Evolutionary conservation across 805 yeast species (phyloP), one percentile per base, ranked within the genome.

Genomic region (Yarrowia sp.): DNA sequence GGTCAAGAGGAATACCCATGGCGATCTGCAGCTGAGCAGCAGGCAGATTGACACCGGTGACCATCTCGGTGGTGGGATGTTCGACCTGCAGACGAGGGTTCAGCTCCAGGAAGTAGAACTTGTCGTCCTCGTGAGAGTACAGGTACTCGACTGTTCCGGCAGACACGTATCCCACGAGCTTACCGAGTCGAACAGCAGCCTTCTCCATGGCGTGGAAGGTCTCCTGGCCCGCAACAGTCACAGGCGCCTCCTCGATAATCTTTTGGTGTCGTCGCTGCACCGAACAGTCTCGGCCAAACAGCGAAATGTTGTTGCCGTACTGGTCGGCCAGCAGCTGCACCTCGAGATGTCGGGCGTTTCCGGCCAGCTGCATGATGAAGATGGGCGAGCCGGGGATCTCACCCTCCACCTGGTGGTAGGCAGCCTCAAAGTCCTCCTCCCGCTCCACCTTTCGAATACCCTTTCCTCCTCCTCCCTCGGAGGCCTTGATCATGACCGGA

Each of bases 381-480:
- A 95, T 92, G 60, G 99, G 99, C 66, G 98, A 95, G 68, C 99
- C 99, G 32, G 99, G 99, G 64, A 95, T 93, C 81, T 95, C 99
- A 72, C 89, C 89, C 63, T 96, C 90, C 51, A 98, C 99, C 81
- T 95, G 99, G 70, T 87, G 86, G 76, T 93, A 95, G 68, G 89
- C 78, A 32, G 90, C 68, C 45, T 81, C 73, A 70, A 95, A 95
- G 72, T 92, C 89, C 68, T 85, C 86, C 76, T 89, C 97, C 68
- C 81, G 75, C 65, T 90, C 96, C 69, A 92, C 98, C 79, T 92
- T 92, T 81, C 99, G 88, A 77, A 95, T 95, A 84, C 99, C 99
- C 80, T 95, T 95, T 82, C 99, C 99, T 80, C 99, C 99, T 79
- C 99, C 99, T 82, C 99, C 99, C 86, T 95, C 99, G 66, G 98